These are phyloP conservation scores for Gnomoniopsis sp. DNA, from an alignment of 2,329 filamentous ascomycete genomes.

Conservation along the genomic window DNA sequence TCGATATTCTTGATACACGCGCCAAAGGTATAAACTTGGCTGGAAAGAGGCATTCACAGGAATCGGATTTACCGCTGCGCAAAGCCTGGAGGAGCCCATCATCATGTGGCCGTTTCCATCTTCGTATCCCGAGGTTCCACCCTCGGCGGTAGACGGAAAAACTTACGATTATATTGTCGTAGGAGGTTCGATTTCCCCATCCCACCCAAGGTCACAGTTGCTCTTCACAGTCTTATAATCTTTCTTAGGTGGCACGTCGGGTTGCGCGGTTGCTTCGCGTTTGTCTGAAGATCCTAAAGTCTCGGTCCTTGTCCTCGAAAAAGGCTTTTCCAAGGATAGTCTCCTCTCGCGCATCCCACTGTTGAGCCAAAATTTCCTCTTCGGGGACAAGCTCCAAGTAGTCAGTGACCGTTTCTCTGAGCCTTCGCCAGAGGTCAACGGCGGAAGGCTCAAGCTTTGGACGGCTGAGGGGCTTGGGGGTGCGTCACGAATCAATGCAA, in stretches of 20 bases:
- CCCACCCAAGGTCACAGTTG: neutral
- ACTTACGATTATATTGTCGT: neutral
- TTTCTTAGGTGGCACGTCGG: neutral
- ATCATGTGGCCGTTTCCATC: neutral
- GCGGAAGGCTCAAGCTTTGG: neutral
- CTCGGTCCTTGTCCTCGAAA: neutral
- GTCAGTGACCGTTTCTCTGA: neutral
- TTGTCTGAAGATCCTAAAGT: too few species aligned
- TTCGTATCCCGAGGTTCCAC: neutral
- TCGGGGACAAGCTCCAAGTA: neutral
- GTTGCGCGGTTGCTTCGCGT: neutral
- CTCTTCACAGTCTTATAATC: neutral
- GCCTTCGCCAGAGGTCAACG: neutral
- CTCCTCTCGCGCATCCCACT: neutral
- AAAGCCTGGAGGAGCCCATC: too few species aligned
- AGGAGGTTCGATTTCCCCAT: neutral
- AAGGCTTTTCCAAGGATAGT: neutral
- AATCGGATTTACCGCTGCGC: too few species aligned
- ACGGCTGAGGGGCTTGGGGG: neutral
- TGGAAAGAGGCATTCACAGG: too few species aligned
- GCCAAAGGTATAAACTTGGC: too few species aligned
- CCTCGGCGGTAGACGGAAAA: neutral
- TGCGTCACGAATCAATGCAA: neutral
- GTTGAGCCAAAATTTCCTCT: neutral
- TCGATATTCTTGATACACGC: too few species aligned